Evolutionary conservation across 106 monocot genomes (phyloP).

Genomic region (Acorus gramineus): DNA sequence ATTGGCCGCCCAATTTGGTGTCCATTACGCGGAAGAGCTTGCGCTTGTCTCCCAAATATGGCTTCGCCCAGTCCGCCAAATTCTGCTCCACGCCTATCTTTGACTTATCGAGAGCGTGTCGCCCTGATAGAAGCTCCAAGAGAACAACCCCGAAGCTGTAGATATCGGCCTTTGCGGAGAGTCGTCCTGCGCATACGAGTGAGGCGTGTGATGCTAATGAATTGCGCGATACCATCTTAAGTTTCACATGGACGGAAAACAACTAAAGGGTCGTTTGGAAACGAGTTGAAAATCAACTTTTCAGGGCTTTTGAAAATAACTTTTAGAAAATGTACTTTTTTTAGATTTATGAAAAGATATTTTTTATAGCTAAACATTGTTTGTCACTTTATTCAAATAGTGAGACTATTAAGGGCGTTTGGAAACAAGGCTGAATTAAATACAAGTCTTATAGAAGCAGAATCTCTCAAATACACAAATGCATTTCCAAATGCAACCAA

Average conservation of each 20-base stretch:
- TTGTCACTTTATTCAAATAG: no score
- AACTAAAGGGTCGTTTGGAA: not conserved
- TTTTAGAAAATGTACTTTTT: no score
- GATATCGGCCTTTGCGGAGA: slow-evolving; percentile 81
- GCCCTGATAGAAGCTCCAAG: slow-evolving; percentile 67
- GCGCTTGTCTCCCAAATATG: slow-evolving; percentile 49
- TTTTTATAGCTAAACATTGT: no score
- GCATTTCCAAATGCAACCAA: no score
- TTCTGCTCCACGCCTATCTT: slow-evolving; percentile 56
- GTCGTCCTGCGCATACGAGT: slow-evolving; percentile 30
- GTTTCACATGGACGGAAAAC: not conserved
- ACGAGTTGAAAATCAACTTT: no score
- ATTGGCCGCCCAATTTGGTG: slow-evolving; percentile 58
- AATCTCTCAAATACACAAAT: no score
- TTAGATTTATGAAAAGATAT: no score
- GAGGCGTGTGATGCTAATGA: not conserved
- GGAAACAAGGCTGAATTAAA: no score
- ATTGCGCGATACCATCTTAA: not conserved
- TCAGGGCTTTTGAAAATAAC: no score
- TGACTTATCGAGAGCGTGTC: slow-evolving; percentile 53
- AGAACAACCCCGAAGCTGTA: slow-evolving; percentile 91
- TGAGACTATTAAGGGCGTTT: no score
- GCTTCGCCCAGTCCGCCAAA: slow-evolving; percentile 71
- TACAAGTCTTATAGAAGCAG: no score
- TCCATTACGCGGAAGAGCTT: slow-evolving; percentile 74